phyloP scores from a whole-genome alignment of 768 basidiomycete genomes.

The Ephemerocybe angulata region DNA sequence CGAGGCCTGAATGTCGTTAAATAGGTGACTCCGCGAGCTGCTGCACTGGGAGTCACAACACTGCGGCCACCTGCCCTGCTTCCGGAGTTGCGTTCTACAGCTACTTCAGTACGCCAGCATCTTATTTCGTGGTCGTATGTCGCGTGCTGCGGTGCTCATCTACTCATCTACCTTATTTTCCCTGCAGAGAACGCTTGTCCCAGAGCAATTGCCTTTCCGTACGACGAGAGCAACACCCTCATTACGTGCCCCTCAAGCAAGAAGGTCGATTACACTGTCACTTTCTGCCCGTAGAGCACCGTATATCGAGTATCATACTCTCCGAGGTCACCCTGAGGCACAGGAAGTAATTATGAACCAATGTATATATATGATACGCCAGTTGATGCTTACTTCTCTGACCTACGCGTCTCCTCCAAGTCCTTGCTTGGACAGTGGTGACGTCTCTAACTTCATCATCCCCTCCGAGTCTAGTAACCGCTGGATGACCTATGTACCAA shows the following conservation, averaged over 20 bases:
- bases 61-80: constrained; percentile 54
- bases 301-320: too few relatives aligned
- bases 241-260: constrained; percentile 43
- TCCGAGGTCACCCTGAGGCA: too few relatives aligned
- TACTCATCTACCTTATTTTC: too few relatives aligned
- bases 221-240: constrained; percentile 51
- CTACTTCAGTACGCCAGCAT: constrained; percentile 34
- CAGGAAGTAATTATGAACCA: too few relatives aligned
- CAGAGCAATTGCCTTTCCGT: constrained; percentile 53
- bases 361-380: too few relatives aligned
- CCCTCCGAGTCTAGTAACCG: too few relatives aligned
- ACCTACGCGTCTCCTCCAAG: too few relatives aligned
- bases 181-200: constrained; percentile 38
- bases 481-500: too few relatives aligned
- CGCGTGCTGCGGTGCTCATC: too few relatives aligned
- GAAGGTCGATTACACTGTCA: constrained; percentile 46
- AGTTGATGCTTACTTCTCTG: too few relatives aligned
- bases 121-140: constrained; percentile 5
- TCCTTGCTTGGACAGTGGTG: too few relatives aligned
- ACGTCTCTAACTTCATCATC: too few relatives aligned
- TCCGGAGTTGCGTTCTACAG: constrained; percentile 37
- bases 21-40: constrained; percentile 59
- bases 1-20: neutral
- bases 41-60: constrained; percentile 54
- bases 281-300: constrained; percentile 49